Evolutionary conservation across 176 grass and related monocot genomes (phyloP), one percentile per base, ranked within the genome.

Genomic region (Oryza brachyantha): DNA sequence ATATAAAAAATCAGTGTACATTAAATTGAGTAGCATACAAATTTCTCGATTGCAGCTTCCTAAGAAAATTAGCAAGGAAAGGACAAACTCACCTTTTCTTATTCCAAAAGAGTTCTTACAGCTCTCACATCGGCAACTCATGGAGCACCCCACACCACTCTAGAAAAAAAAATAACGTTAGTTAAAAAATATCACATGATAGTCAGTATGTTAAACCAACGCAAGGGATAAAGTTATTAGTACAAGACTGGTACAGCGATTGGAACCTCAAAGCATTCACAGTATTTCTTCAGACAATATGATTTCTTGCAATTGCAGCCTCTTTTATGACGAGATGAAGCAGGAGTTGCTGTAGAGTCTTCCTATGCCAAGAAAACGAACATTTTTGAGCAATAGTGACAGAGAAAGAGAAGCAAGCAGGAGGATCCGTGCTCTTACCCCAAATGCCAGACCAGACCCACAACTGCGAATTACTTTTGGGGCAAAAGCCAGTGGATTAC

Each of bases 291-390:
- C 32, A 93, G 77, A 79, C 96, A 98, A 1, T 80, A 93, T 8
- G 96, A 98, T 48, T 93, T 98, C 79, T 98, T 98, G 79, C 96
- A 98, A 77, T 98, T 98, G 81, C 96, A 98, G 13, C 96, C 96
- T 75, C 96, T 90, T 86, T 98, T 98, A 37, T 98, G 96, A 72
- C 92, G 85, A 63, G 96, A 86, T 45, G 96, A 95, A 81, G 96
- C 92, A 81, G 96, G 92, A 90, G 96, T 98, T 36, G 83, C 94
- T 69, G 95, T 93, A 72, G 74, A 65, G 64, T 89, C 91, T 55
- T 98, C 90, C 96, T 98, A 81, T 25, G 79, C 73, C 62, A 70
- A 25, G 48, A 82, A 39, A 62, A 32, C 40, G 13, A 65, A 62
- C 55, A 5, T 62, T 45, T 84, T 88, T 38, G n/a, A 88, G 81